phyloP scores from a whole-genome alignment of 768 basidiomycete genomes.

The Glaciozyma martinii region DNA sequence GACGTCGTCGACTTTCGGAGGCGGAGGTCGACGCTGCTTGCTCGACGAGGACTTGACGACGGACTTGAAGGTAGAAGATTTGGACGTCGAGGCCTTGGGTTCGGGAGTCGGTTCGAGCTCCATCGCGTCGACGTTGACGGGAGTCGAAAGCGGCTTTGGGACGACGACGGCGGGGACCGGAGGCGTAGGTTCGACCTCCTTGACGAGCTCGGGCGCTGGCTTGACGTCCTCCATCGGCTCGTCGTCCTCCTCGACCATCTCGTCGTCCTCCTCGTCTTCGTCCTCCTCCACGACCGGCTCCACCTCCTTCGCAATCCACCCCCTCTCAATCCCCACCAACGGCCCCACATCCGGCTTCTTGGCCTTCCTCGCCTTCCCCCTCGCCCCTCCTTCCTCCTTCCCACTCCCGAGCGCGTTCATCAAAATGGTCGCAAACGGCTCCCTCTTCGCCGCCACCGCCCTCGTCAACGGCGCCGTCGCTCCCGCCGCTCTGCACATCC shows the following conservation, averaged over 20 bases:
- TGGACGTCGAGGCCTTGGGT: background rate
- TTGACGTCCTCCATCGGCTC: slow-evolving; percentile 2
- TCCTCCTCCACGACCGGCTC: background rate
- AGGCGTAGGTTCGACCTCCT: background rate
- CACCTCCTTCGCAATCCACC: slow-evolving; percentile 13
- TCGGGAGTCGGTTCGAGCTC: background rate
- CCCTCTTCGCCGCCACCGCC: background rate
- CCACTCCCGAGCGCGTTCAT: background rate
- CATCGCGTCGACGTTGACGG: background rate
- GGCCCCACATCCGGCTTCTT: slow-evolving; percentile 19
- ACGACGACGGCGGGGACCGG: background rate
- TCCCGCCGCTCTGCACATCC: slow-evolving; percentile 12
- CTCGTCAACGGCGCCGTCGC: background rate
- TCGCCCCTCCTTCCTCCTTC: background rate
- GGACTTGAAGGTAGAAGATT: background rate
- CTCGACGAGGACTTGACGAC: background rate
- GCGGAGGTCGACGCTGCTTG: background rate
- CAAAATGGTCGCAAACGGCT: slow-evolving; percentile 1
- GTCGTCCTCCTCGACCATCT: background rate
- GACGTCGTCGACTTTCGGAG: slow-evolving; percentile 3
- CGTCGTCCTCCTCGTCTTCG: slow-evolving; percentile 1
- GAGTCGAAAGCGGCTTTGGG: background rate
- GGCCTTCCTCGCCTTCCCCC: slow-evolving; percentile 7
- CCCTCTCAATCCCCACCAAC: slow-evolving; percentile 24
- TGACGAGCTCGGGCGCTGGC: background rate